A percentile compares a stretch with the other conserved stretches of the same genome.
Evolutionary conservation across 2,329 filamentous ascomycete species (phyloP).

Genomic region (Stachybotrys chlorohalonatus): DNA sequence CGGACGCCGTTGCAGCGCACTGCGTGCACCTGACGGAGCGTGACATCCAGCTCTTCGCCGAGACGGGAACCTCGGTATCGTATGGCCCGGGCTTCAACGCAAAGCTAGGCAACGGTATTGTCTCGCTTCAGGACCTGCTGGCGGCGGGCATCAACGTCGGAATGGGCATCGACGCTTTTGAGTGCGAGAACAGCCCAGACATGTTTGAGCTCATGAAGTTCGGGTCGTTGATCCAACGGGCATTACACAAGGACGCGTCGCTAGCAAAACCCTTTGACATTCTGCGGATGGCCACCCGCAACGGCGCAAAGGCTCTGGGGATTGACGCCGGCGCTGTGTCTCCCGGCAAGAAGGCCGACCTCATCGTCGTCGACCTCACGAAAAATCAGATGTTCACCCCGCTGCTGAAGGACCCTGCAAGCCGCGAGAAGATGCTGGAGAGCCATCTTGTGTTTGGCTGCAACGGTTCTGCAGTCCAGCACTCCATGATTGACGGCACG

Average conservation of each 20-base stretch:
- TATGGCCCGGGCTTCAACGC: slow-evolving; percentile 6
- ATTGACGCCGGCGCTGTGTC: slow-evolving; percentile 2
- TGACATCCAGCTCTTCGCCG: slow-evolving; percentile 4
- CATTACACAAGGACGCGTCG: slow-evolving; percentile 4
- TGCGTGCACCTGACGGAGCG: slow-evolving; percentile 5
- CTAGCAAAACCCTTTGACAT: slow-evolving; percentile 4
- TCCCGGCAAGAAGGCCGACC: slow-evolving; percentile 4
- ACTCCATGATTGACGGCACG: no score
- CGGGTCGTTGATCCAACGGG: slow-evolving; percentile 5
- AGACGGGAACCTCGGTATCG: slow-evolving; percentile 4
- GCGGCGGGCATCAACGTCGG: slow-evolving; percentile 4
- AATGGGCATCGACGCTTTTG: slow-evolving; percentile 6
- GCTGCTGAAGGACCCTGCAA: slow-evolving; percentile 3
- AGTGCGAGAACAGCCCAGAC: slow-evolving; percentile 7
- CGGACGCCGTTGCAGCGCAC: slow-evolving; percentile 4
- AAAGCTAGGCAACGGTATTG: slow-evolving; percentile 7
- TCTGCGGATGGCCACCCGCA: slow-evolving; percentile 4
- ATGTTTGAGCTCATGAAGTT: slow-evolving; percentile 8
- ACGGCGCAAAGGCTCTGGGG: slow-evolving; percentile 4
- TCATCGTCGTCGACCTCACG: slow-evolving; percentile 5
- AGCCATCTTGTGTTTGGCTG: slow-evolving; percentile 4
- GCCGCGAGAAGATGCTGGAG: neutral
- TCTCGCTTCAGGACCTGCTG: slow-evolving; percentile 2
- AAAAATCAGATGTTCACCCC: slow-evolving; percentile 7
- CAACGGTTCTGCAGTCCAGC: neutral